phyloP scores from a whole-genome alignment of 139 green algal genomes.

The Mesotaenium endlicherianum region DNA sequence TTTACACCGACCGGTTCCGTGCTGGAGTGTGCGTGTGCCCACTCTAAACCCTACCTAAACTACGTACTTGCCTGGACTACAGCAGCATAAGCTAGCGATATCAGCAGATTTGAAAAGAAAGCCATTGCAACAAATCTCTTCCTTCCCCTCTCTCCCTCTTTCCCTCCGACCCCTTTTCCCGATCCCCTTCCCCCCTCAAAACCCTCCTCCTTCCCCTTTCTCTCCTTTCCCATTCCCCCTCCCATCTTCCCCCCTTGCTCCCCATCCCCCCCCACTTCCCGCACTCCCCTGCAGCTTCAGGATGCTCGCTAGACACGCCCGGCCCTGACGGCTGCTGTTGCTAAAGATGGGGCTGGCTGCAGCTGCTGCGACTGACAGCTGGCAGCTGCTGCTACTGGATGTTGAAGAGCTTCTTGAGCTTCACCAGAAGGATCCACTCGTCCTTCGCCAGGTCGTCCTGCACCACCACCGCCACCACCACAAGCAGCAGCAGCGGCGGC shows the following conservation, averaged over 20 bases:
- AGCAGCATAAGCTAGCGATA: too few relatives aligned
- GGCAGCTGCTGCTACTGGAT: constrained; percentile 66
- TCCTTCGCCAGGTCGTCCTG: constrained; percentile 87
- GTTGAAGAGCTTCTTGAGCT: constrained; percentile 79
- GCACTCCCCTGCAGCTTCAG: neutral
- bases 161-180: neutral
- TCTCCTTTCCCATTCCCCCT: neutral
- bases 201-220: neutral
- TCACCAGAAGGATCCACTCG: constrained; percentile 90
- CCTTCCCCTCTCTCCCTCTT: neutral
- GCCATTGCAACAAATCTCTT: too few relatives aligned
- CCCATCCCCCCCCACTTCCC: neutral
- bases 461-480: neutral
- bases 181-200: neutral
- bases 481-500: neutral
- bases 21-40: too few relatives aligned
- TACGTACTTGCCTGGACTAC: too few relatives aligned
- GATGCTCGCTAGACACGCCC: too few relatives aligned
- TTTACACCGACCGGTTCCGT: too few relatives aligned
- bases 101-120: too few relatives aligned
- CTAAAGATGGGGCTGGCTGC: too few relatives aligned
- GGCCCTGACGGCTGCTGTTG: too few relatives aligned
- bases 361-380: too few relatives aligned
- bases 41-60: too few relatives aligned
- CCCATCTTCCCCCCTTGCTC: neutral